Conservation (phyloP, 306 rosid genomes). For the Bauhinia variegata region DNA sequence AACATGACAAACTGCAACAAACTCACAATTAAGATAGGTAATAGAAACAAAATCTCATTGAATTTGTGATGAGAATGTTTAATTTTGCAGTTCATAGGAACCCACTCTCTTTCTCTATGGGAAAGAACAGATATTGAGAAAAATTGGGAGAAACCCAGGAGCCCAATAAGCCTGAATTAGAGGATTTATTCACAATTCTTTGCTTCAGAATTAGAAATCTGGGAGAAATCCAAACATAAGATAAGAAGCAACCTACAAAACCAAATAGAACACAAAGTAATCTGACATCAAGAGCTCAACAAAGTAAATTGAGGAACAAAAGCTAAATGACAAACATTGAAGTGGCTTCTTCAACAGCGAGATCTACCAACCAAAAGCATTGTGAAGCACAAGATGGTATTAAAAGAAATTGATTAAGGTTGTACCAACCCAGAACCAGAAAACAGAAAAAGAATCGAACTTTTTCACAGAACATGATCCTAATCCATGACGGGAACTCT, state of each 20-base stretch:
- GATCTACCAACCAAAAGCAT: slow-evolving; percentile 46
- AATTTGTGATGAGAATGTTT: neutral
- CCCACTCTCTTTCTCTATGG: neutral
- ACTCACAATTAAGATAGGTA: slow-evolving; percentile 4
- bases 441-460: neutral
- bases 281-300: slow-evolving; percentile 12
- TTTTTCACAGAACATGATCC: slow-evolving; percentile 19
- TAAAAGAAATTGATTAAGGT: slow-evolving; percentile 11
- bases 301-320: slow-evolving; percentile 21
- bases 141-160: slow-evolving; percentile 8
- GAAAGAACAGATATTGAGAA: slow-evolving; percentile 10
- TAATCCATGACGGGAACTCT: slow-evolving; percentile 5
- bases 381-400: neutral
- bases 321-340: slow-evolving; percentile 22
- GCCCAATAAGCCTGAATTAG: slow-evolving; percentile 9
- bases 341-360: slow-evolving; percentile 29
- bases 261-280: neutral
- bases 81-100: neutral
- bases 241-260: neutral
- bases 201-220: neutral
- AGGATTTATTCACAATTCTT: neutral
- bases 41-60: neutral
- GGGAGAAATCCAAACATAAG: neutral
- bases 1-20: neutral
- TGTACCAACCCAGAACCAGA: neutral